Evolutionary conservation across 2,329 filamentous ascomycete genomes (phyloP).

Genomic region (Pseudomassariella vexata): DNA sequence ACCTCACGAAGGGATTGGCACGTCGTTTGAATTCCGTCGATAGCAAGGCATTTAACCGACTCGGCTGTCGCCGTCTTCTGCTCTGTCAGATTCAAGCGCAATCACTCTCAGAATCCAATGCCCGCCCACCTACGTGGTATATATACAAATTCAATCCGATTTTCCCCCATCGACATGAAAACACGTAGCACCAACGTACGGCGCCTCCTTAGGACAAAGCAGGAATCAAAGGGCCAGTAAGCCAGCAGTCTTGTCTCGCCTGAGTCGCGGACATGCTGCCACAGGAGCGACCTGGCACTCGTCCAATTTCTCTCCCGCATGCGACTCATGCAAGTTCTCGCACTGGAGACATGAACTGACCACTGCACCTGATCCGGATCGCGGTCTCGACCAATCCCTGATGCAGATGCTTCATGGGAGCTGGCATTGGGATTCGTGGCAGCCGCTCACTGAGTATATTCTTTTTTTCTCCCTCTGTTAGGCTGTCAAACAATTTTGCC

Average conservation of each 20-base stretch:
- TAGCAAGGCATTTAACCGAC: too few species aligned
- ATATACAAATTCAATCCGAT: background rate
- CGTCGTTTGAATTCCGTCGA: too few species aligned
- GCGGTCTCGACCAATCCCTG: slow-evolving; percentile 19
- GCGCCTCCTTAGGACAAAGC: slow-evolving; percentile 3
- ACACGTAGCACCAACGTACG: slow-evolving; percentile 5
- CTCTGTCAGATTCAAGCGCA: too few species aligned
- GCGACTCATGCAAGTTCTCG: slow-evolving; percentile 22
- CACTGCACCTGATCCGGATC: slow-evolving; percentile 20
- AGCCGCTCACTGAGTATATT: slow-evolving; percentile 23
- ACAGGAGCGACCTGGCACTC: slow-evolving; percentile 8
- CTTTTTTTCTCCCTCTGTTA: too few species aligned
- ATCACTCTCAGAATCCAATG: too few species aligned
- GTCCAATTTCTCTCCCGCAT: slow-evolving; percentile 21
- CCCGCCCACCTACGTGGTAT: too few species aligned
- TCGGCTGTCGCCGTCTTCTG: too few species aligned
- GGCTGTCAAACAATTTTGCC: slow-evolving; percentile 7
- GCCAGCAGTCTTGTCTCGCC: background rate
- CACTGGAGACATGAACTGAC: slow-evolving; percentile 9
- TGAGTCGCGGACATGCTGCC: slow-evolving; percentile 8
- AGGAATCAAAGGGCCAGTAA: background rate
- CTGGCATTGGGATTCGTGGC: slow-evolving; percentile 25
- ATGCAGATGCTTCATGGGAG: slow-evolving; percentile 19
- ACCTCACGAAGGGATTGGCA: too few species aligned
- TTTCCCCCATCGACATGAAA: background rate